A percentile compares a stretch with the other conserved stretches of the same genome.
Evolutionary conservation across 1,284 basidiomycete genomes (phyloP).

Genomic region (Ustilago crameri): DNA sequence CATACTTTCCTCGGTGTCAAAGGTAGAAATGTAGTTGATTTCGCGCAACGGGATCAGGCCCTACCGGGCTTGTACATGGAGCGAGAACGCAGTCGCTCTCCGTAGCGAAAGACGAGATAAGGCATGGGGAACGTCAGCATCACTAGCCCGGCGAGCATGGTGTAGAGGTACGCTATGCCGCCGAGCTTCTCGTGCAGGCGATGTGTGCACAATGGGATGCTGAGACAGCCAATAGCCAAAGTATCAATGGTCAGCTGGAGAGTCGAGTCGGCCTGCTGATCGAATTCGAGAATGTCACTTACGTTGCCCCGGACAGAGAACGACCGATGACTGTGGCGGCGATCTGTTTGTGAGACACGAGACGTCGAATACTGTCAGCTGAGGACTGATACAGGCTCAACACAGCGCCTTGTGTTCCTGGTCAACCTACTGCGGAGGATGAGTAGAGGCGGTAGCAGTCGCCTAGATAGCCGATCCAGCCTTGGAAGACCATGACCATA

Average conservation of each 20-base stretch:
- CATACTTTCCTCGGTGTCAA: conserved; percentile 5
- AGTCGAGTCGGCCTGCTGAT: too few species aligned
- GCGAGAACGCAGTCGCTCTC: conserved; percentile 22
- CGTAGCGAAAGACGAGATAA: conserved; percentile 16
- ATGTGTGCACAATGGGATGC: conserved; percentile 33
- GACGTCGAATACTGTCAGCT: not conserved
- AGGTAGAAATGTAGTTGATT: too few species aligned
- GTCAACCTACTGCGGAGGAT: conserved; percentile 32
- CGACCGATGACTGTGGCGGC: conserved; percentile 42
- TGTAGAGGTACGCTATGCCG: conserved; percentile 34
- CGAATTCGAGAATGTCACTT: conserved; percentile 4
- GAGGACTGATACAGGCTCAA: not conserved
- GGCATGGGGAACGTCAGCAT: conserved; percentile 29
- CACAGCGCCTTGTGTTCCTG: not conserved
- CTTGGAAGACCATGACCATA: conserved; percentile 47
- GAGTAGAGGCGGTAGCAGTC: conserved; percentile 44
- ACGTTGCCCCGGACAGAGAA: conserved; percentile 41
- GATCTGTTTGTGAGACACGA: conserved; percentile 17
- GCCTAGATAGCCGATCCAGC: conserved; percentile 47
- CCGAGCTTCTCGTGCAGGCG: conserved; percentile 37
- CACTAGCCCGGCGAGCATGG: conserved; percentile 34
- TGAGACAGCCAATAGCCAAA: not conserved
- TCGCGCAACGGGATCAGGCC: not conserved
- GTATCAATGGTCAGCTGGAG: too few species aligned
- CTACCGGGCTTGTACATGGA: conserved; percentile 30